Percentiles rank a stretch among this genome's conserved stretches.
phyloP scores from a whole-genome alignment of 768 basidiomycete species.

The Sarcodon aspratus region DNA sequence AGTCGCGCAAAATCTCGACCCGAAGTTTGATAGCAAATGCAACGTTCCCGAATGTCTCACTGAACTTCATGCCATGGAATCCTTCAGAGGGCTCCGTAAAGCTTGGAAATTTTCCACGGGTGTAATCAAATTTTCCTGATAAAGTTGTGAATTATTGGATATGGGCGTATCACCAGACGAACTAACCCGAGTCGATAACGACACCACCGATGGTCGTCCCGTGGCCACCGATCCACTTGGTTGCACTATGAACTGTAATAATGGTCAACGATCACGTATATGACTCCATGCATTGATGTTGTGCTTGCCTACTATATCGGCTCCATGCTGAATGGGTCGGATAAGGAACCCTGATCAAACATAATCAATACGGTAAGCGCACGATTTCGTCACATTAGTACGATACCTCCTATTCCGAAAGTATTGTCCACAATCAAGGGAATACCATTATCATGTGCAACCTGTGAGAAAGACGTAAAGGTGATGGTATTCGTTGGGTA shows the following conservation, averaged over 20 bases:
- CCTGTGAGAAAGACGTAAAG: constrained; percentile 17
- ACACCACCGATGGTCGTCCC: constrained; percentile 75
- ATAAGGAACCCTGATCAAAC: constrained; percentile 37
- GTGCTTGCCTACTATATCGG: constrained; percentile 55
- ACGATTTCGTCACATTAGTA: background rate
- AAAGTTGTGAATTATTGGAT: background rate
- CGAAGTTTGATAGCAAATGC: constrained; percentile 64
- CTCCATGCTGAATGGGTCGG: constrained; percentile 61
- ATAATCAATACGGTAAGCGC: background rate
- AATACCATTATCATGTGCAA: constrained; percentile 62
- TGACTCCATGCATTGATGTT: constrained; percentile 5
- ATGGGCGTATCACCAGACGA: constrained; percentile 1
- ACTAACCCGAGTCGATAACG: constrained; percentile 55
- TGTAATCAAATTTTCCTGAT: constrained; percentile 65
- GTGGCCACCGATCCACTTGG: constrained; percentile 80
- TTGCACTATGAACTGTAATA: constrained; percentile 53
- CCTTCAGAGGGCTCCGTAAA: constrained; percentile 70
- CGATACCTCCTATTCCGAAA: constrained; percentile 53
- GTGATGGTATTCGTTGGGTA: background rate
- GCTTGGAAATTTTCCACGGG: constrained; percentile 52
- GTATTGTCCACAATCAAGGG: constrained; percentile 79
- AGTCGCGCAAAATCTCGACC: constrained; percentile 49
- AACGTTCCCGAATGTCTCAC: constrained; percentile 50
- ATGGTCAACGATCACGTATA: background rate
- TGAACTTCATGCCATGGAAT: constrained; percentile 62